Base-by-base conservation (phyloP, 1,139 yeast genomes). In the Pichia sp. region DNA sequence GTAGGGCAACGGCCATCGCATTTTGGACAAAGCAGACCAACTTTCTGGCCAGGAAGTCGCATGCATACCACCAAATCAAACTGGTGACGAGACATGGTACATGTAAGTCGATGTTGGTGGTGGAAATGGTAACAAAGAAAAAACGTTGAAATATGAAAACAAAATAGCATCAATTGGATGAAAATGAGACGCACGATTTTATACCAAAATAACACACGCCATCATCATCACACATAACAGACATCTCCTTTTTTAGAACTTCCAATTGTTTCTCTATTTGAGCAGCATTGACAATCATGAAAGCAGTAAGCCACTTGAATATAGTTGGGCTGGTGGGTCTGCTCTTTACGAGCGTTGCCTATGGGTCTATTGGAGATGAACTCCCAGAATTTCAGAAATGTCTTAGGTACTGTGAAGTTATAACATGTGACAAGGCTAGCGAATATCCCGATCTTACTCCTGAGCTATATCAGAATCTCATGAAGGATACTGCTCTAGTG, bases 1-100 rank as follows among this genome's bases (percentile, higher is more conserved):
- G 77, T 66, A 3, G 96, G 96, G 53, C 98, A 88, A 46, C 79
- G 69, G 2, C 96, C 97, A 53, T 88, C 96, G 57, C 98, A 88
- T 56, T 72, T 82, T 27, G 74, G 76, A 53, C 98, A 88, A 8
- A 88, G 66, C 39, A 68, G 62, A 0, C 95, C 96, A 6, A 74
- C 58, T 23, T 64, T 59, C 1, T 76, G 70, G 1, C 97, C 96
- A 2, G 96, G 87, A 51, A 77, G 94, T 53, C 82, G 84, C 71
- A 84, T 66, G 56, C 97, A 88, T 64, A 82, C 79, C 4, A 84
- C 74, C 24, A 88, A 68, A 56, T 88, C 97, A 12, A 81, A 78
- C 56, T 87, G 95, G 58, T 87, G 96, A 41, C 94, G 77, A 4
- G 96, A 85, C 96, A 87, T 87, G 13, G 11, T 26, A 12, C 14